Conservation (phyloP, 345 rosid species). For the Carallia brachiata region DNA sequence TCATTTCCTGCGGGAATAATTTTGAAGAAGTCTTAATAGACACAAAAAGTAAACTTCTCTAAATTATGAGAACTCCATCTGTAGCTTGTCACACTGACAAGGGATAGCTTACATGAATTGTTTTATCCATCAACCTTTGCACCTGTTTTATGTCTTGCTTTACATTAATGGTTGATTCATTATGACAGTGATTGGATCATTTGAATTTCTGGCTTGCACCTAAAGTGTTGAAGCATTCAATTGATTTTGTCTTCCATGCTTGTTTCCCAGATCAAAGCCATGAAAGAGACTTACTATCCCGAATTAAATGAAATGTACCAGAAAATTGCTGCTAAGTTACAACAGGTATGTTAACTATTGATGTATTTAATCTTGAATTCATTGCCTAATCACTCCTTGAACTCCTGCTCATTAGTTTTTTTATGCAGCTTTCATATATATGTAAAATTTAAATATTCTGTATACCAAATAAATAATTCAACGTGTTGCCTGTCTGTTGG, state of each 20-base stretch:
- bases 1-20: too few species aligned
- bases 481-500: not conserved
- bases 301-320: constrained; percentile 70
- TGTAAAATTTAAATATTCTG: too few species aligned
- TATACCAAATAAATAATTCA: too few species aligned
- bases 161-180: not conserved
- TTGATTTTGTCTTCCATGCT: not conserved
- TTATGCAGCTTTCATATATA: too few species aligned
- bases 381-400: not conserved
- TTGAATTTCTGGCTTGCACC: not conserved
- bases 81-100: too few species aligned
- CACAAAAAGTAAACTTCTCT: too few species aligned
- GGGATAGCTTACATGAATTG: too few species aligned
- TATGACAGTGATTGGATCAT: not conserved
- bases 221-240: not conserved
- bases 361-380: constrained; percentile 8
- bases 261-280: constrained; percentile 47
- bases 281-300: constrained; percentile 65
- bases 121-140: not conserved
- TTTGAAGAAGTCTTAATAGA: too few species aligned
- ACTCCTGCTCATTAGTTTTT: not conserved
- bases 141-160: not conserved
- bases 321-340: constrained; percentile 59
- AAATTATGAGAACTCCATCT: too few species aligned
- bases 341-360: constrained; percentile 44